Conservation (phyloP, 2,329 filamentous ascomycete genomes). For the Clonostachys chloroleuca region DNA sequence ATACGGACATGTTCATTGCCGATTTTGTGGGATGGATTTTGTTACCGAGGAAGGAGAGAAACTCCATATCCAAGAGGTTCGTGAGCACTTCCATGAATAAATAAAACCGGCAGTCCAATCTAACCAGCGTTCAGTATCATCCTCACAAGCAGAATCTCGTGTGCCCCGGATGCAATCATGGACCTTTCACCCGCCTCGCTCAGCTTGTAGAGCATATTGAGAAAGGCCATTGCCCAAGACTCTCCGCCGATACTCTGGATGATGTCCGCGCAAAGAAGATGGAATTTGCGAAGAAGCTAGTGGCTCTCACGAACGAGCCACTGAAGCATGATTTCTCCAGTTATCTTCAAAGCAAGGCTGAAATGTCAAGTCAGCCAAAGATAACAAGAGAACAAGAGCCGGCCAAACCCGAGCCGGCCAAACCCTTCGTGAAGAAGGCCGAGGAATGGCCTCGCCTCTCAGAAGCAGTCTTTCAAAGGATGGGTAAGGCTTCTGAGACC, state of each 20-base stretch:
- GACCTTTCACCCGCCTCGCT: constrained; percentile 27
- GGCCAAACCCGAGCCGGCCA: no score
- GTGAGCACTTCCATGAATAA: constrained; percentile 2
- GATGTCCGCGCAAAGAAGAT: constrained; percentile 27
- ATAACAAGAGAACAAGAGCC: no score
- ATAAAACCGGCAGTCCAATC: constrained; percentile 3
- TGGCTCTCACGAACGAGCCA: constrained; percentile 13
- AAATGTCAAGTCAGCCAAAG: no score
- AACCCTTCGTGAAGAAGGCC: no score
- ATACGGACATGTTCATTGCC: constrained; percentile 26
- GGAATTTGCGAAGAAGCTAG: constrained; percentile 23
- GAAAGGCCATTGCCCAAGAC: constrained; percentile 24
- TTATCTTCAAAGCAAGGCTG: constrained; percentile 3
- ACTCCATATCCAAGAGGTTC: constrained; percentile 27
- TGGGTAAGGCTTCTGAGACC: no score
- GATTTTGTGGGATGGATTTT: constrained; percentile 29
- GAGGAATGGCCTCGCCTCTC: no score
- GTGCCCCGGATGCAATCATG: constrained; percentile 39
- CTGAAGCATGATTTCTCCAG: constrained; percentile 17
- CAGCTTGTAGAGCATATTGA: constrained; percentile 41
- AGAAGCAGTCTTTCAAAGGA: no score
- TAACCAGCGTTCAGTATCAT: constrained; percentile 22
- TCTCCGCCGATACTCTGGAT: constrained; percentile 25
- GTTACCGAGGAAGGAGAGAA: constrained; percentile 19
- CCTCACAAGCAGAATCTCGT: constrained; percentile 29